phyloP scores from a whole-genome alignment of 192 early-diverging fungal species.

The Chytriomyces hyalinus region DNA sequence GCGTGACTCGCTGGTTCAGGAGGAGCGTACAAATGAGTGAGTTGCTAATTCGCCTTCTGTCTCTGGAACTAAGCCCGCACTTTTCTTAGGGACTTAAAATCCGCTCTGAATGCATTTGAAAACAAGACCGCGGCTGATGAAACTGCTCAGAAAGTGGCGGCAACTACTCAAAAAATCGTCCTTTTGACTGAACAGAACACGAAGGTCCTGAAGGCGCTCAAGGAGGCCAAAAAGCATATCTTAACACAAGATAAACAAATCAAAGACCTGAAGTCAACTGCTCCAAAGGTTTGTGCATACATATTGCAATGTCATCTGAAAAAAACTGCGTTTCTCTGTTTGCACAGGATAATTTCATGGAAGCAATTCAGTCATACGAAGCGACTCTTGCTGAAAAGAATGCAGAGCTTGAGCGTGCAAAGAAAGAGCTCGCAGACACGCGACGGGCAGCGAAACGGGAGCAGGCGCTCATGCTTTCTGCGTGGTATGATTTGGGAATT shows the following conservation, averaged over 20 bases:
- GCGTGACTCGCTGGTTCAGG: conserved; percentile 58
- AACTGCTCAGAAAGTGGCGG: conserved; percentile 48
- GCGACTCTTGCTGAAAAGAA: conserved; percentile 41
- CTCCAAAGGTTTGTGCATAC: conserved; percentile 24
- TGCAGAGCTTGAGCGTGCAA: conserved; percentile 38
- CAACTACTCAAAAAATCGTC: conserved; percentile 50
- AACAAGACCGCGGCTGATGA: conserved; percentile 49
- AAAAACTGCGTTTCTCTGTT: neutral
- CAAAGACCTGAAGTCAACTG: conserved; percentile 41
- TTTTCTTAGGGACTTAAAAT: conserved; percentile 40
- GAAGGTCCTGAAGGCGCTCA: conserved; percentile 49
- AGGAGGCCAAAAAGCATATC: conserved; percentile 59
- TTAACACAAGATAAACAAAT: conserved; percentile 52
- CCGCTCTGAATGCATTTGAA: conserved; percentile 54
- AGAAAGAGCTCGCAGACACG: conserved; percentile 75
- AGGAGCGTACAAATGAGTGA: conserved; percentile 50
- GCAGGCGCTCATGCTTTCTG: conserved; percentile 80
- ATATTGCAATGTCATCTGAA: neutral
- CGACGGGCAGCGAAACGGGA: conserved; percentile 76
- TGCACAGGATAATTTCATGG: conserved; percentile 47
- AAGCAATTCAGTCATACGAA: conserved; percentile 51
- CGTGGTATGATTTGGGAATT: conserved; percentile 72
- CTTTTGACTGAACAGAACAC: conserved; percentile 52
- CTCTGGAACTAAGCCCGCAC: neutral
- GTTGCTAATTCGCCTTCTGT: conserved; percentile 2